Conservation (phyloP, 805 yeast genomes). For the Ogataea neopini region DNA sequence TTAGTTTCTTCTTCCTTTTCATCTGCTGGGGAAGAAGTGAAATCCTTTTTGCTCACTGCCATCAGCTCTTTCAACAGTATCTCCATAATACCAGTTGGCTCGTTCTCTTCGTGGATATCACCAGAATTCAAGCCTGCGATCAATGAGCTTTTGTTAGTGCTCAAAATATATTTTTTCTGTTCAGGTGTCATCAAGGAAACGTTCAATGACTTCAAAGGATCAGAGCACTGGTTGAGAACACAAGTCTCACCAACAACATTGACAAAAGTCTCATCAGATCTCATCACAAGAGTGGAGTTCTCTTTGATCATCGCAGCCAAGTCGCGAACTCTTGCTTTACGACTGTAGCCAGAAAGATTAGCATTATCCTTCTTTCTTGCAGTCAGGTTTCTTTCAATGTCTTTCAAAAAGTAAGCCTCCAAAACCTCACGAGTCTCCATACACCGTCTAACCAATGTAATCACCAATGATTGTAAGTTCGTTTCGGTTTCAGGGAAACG, state of each 20-base stretch:
- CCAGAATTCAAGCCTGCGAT: neutral
- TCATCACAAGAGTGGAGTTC: slow-evolving; percentile 45
- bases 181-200: slow-evolving; percentile 25
- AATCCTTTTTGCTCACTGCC: slow-evolving; percentile 35
- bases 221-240: slow-evolving; percentile 21
- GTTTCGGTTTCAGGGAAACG: slow-evolving; percentile 37
- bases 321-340: slow-evolving; percentile 40
- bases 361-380: slow-evolving; percentile 22
- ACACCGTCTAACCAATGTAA: slow-evolving; percentile 63
- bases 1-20: slow-evolving; percentile 17
- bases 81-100: slow-evolving; percentile 59
- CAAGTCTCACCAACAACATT: slow-evolving; percentile 25
- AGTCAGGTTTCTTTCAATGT: slow-evolving; percentile 45
- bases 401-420: slow-evolving; percentile 49
- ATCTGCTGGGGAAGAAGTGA: slow-evolving; percentile 25
- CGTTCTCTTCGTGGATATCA: neutral
- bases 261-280: slow-evolving; percentile 33
- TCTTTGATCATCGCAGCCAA: slow-evolving; percentile 50
- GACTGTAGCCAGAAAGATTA: slow-evolving; percentile 3
- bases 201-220: slow-evolving; percentile 22
- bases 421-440: slow-evolving; percentile 62
- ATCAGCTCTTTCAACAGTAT: slow-evolving; percentile 65
- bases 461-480: slow-evolving; percentile 47
- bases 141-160: neutral
- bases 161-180: slow-evolving; percentile 20